phyloP scores from a whole-genome alignment of 2,329 filamentous ascomycete genomes.

The Daldinia sp. region DNA sequence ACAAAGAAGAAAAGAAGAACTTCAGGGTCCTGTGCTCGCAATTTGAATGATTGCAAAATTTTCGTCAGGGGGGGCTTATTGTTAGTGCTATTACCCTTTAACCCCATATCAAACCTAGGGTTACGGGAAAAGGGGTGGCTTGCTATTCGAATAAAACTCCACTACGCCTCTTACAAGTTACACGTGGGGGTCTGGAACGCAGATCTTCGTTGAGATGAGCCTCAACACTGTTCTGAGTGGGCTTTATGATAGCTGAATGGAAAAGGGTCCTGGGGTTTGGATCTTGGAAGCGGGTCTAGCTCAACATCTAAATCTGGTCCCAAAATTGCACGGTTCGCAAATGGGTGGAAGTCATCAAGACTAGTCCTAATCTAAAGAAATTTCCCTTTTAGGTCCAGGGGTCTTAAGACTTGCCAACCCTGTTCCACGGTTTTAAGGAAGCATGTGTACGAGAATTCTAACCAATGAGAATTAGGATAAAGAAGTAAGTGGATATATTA shows the following conservation, averaged over 20 bases:
- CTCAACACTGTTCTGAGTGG: conserved; percentile 36
- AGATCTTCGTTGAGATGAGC: conserved; percentile 41
- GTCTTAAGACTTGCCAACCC: conserved; percentile 29
- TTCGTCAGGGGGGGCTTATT: conserved; percentile 27
- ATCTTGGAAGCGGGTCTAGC: conserved; percentile 35
- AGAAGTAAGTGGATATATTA: conserved; percentile 20
- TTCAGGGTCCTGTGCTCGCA: conserved; percentile 7
- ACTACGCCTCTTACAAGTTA: conserved; percentile 32
- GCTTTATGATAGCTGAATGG: conserved; percentile 1
- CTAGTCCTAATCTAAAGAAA: conserved; percentile 27
- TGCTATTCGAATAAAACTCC: conserved; percentile 27
- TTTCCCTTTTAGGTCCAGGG: conserved; percentile 35
- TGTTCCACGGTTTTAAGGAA: conserved; percentile 22
- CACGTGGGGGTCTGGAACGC: conserved; percentile 38
- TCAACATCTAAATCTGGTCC: conserved; percentile 13
- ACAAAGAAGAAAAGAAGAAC: conserved; percentile 12
- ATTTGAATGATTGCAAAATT: conserved; percentile 36
- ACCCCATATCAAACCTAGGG: conserved; percentile 26
- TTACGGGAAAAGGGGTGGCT: conserved; percentile 33
- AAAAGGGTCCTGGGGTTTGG: conserved; percentile 39
- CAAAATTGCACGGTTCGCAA: conserved; percentile 31
- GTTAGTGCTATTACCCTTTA: conserved; percentile 25
- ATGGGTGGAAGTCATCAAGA: conserved; percentile 10
- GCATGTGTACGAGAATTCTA: conserved; percentile 11
- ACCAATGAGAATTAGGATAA: conserved; percentile 14